Evolutionary conservation across 345 rosid species (phyloP), one percentile per base, ranked within the genome.

Genomic region (Corymbia maculata): DNA sequence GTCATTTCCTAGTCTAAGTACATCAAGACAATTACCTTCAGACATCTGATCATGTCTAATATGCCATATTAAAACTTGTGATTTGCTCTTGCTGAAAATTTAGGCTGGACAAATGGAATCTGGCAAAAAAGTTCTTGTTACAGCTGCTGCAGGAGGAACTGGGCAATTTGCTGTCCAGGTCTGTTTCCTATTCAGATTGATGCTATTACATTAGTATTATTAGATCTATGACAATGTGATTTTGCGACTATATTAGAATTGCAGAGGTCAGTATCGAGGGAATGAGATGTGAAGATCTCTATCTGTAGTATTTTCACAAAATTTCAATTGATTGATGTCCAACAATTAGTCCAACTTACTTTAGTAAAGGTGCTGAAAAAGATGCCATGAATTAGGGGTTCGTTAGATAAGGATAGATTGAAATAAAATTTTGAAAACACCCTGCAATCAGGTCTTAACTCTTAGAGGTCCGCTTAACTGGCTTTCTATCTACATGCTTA

Each of bases 131-230:
- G 98, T 97, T 82, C 97, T 97, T 88, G 99, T 97, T 88, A 97
- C 99, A 90, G 99, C 99, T 88, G 99, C 98, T 89, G 99, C 98
- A 12, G 99, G 99, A 91, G 99, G 99, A 59, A 97, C 99, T 9
- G 99, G 99, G 49, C 99, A 97, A 91, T 97, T 97, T 89, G 99
- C 98, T 66, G 99, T 97, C 79, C 99, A 97, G 99, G 99, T 97
- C 44, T 85, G 44, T 80, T 87, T 59, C 85, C 52, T 79, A 22
- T 53, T 53, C 86, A 79, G 53, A 49, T 28, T 55, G 36, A 26
- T 86, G 79, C 51, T 49, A 75, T 86, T 28, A 68, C 13, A 86
- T 52, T 17, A 5, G 47, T n/a, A 24, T 7, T 52, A 50, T 70
- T 79, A 30, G 52, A 24, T 82, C 44, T 68, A 68, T 32, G 44